These are phyloP conservation scores for Apiotrichum montevideense DNA, from an alignment of 1,284 basidiomycete genomes.

Conservation along the genomic window DNA sequence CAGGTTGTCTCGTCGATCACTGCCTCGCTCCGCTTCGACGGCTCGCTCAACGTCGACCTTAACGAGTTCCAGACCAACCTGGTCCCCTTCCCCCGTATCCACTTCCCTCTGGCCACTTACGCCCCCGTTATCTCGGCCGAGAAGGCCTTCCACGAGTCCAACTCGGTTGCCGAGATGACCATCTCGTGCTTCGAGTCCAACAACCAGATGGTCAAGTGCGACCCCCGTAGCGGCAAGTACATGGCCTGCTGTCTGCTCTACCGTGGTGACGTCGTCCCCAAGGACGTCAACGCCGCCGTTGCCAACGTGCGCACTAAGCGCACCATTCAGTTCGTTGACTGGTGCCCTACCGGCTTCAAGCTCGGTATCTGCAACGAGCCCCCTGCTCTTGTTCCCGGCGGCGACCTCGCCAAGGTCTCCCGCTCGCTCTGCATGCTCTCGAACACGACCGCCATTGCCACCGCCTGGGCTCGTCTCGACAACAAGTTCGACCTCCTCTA, in stretches of 20 bases:
- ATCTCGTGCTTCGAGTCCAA: conserved; percentile 96
- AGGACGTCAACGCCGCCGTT: conserved; percentile 91
- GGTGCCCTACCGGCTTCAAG: conserved; percentile 98
- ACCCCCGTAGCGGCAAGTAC: conserved; percentile 94
- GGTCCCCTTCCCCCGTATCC: conserved; percentile 95
- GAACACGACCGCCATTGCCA: conserved; percentile 61
- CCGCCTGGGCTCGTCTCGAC: conserved; percentile 92
- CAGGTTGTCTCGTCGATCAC: conserved; percentile 98
- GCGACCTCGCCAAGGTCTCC: conserved; percentile 89
- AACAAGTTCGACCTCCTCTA: conserved; percentile 98
- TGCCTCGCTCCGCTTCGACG: conserved; percentile 94
- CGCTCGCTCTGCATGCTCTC: conserved; percentile 97
- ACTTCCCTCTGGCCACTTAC: conserved; percentile 95
- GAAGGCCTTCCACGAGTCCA: conserved; percentile 84
- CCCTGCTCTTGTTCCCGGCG: conserved; percentile 80
- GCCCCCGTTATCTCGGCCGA: conserved; percentile 83
- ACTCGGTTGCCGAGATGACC: conserved; percentile 97
- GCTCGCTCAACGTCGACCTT: conserved; percentile 94
- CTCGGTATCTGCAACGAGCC: conserved; percentile 97
- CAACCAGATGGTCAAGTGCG: conserved; percentile 98
- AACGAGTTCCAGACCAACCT: conserved; percentile 99
- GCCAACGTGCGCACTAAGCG: conserved; percentile 93
- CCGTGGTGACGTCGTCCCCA: conserved; percentile 95
- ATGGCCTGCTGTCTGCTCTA: conserved; percentile 87
- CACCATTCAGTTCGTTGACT: conserved; percentile 90